Evolutionary conservation across 345 rosid genomes (phyloP).

Genomic region (Pistacia atlantica): DNA sequence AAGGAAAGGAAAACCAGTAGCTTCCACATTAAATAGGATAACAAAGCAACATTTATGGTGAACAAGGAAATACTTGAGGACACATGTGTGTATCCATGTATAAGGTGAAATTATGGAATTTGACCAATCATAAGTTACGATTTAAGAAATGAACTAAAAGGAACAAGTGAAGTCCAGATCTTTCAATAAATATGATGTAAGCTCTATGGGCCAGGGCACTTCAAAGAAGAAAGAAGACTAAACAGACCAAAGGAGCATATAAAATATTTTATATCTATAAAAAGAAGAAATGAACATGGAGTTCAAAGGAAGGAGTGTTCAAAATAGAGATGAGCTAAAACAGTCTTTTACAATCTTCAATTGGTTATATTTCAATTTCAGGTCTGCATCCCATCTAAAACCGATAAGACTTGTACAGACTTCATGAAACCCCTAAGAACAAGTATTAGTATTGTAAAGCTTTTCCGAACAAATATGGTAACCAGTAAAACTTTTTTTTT

Average conservation of each 20-base stretch:
- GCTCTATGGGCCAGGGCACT: no score
- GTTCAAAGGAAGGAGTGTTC: neutral
- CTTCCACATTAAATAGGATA: neutral
- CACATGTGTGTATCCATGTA: neutral
- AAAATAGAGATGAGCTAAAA: neutral
- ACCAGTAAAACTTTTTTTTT: slow-evolving; percentile 32
- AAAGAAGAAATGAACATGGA: neutral
- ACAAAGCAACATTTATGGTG: neutral
- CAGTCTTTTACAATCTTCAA: neutral
- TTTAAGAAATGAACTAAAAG: neutral
- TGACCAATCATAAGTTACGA: no score
- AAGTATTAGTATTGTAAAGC: neutral
- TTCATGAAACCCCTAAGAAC: neutral
- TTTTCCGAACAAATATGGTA: neutral
- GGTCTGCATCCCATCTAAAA: neutral
- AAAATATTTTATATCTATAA: neutral
- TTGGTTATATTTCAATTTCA: neutral
- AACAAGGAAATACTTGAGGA: neutral
- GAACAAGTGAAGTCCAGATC: neutral
- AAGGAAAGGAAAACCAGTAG: slow-evolving; percentile 6
- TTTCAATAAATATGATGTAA: neutral
- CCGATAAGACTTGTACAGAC: neutral
- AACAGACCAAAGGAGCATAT: no score
- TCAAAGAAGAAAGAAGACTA: neutral
- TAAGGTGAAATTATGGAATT: no score